Evolutionary conservation across 2,329 filamentous ascomycete species (phyloP).

Genomic region (Leptoxyphium fumago): DNA sequence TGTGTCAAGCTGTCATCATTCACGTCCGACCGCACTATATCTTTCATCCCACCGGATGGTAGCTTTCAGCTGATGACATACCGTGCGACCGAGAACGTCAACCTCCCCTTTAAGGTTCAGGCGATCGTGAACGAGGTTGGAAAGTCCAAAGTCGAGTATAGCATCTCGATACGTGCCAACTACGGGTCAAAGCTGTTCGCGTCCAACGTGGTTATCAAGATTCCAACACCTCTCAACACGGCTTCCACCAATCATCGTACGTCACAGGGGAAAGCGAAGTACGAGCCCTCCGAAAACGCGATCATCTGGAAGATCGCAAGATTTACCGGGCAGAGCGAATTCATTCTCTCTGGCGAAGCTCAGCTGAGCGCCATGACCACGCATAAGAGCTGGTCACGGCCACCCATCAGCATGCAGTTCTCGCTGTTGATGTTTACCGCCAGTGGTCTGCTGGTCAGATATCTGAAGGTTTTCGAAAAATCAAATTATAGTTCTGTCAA

Average conservation of each 20-base stretch:
- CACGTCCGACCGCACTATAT: conserved; percentile 91
- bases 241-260: conserved; percentile 85
- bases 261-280: conserved; percentile 93
- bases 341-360: conserved; percentile 84
- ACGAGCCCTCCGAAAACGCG: conserved; percentile 94
- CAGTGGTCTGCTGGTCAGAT: conserved; percentile 78
- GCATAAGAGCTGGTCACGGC: conserved; percentile 90
- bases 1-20: conserved; percentile 97
- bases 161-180: conserved; percentile 92
- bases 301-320: conserved; percentile 98
- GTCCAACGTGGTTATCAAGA: conserved; percentile 86
- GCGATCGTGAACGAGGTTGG: conserved; percentile 96
- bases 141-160: conserved; percentile 96
- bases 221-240: conserved; percentile 92
- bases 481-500: conserved; percentile 97
- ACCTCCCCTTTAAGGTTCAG: conserved; percentile 95
- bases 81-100: conserved; percentile 95
- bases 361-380: conserved; percentile 93
- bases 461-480: conserved; percentile 98
- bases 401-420: conserved; percentile 82
- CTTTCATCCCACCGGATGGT: conserved; percentile 89
- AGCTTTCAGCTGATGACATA: conserved; percentile 99
- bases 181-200: conserved; percentile 94
- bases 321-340: conserved; percentile 98
- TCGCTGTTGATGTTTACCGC: conserved; percentile 97